phyloP scores from a whole-genome alignment of 2,329 filamentous ascomycete species.

The Monilinia polystroma region DNA sequence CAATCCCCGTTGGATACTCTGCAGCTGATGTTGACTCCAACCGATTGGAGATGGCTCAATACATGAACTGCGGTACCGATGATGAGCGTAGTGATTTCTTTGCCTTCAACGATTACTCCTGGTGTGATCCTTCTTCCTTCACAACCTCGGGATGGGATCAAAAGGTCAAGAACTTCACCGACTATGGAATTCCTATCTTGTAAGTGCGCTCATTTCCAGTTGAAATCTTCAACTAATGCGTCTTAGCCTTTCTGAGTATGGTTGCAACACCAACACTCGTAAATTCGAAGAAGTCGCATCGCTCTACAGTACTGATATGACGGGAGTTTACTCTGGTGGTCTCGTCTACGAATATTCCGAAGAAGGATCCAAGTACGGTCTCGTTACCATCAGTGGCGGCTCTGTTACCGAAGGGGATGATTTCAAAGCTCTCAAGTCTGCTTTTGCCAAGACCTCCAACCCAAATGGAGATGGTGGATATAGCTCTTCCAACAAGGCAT shows the following conservation, averaged over 20 bases:
- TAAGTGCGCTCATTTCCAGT: conserved; percentile 26
- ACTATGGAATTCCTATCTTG: conserved; percentile 64
- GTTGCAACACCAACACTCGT: conserved; percentile 79
- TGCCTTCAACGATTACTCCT: conserved; percentile 66
- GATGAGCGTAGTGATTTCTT: conserved; percentile 67
- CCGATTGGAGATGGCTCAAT: conserved; percentile 65
- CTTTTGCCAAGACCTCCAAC: conserved; percentile 45
- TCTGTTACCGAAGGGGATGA: conserved; percentile 46
- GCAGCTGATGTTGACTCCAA: conserved; percentile 68
- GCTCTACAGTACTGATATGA: conserved; percentile 84
- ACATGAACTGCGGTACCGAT: conserved; percentile 71
- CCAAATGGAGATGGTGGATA: conserved; percentile 55
- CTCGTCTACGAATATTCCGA: conserved; percentile 93
- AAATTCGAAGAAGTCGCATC: conserved; percentile 76
- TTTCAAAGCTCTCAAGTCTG: conserved; percentile 49
- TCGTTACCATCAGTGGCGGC: conserved; percentile 35
- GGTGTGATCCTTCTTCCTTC: conserved; percentile 62
- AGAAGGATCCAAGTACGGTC: conserved; percentile 74
- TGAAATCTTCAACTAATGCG: conserved; percentile 22
- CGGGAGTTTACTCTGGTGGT: conserved; percentile 86
- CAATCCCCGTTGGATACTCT: conserved; percentile 58
- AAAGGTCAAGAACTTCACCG: conserved; percentile 66
- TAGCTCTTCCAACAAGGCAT: conserved; percentile 42
- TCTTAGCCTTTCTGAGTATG: conserved; percentile 74
- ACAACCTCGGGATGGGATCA: conserved; percentile 63